Evolutionary conservation across 306 rosid genomes (phyloP).

Genomic region (Dalbergia cochinchinensis): DNA sequence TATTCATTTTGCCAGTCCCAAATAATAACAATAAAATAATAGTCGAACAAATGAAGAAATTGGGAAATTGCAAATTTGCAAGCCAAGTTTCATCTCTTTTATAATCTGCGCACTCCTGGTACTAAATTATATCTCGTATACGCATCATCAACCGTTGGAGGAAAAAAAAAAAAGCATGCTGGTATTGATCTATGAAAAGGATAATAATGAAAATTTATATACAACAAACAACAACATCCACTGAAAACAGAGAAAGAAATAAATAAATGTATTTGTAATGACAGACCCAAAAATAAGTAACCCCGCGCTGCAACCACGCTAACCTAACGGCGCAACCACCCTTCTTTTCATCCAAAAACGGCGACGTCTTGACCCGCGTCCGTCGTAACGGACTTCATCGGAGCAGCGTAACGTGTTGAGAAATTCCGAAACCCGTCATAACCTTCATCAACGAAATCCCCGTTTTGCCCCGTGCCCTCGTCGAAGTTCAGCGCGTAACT

Average conservation of each 20-base stretch:
- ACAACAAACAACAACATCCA: background rate
- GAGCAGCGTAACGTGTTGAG: conserved; percentile 72
- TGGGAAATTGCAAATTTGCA: conserved; percentile 13
- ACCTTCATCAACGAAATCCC: conserved; percentile 53
- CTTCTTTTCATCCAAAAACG: conserved; percentile 31
- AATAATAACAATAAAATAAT: background rate
- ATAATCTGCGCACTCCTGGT: conserved; percentile 21
- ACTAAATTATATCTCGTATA: conserved; percentile 10
- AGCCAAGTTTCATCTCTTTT: background rate
- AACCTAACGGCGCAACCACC: conserved; percentile 36
- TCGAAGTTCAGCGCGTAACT: conserved; percentile 95
- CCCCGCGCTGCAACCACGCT: conserved; percentile 23
- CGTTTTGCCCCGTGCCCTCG: conserved; percentile 66
- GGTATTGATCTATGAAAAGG: background rate
- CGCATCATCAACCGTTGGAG: background rate
- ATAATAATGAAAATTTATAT: background rate
- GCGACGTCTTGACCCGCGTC: conserved; percentile 47
- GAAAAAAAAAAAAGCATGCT: background rate
- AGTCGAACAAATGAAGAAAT: background rate
- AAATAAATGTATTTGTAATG: background rate
- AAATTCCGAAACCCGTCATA: conserved; percentile 60
- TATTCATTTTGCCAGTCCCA: too few species aligned
- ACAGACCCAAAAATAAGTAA: background rate
- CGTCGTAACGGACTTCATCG: conserved; percentile 37
- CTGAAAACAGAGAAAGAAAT: background rate